Evolutionary conservation across 805 yeast genomes (phyloP).

Genomic region (Metschnikowia lunata): DNA sequence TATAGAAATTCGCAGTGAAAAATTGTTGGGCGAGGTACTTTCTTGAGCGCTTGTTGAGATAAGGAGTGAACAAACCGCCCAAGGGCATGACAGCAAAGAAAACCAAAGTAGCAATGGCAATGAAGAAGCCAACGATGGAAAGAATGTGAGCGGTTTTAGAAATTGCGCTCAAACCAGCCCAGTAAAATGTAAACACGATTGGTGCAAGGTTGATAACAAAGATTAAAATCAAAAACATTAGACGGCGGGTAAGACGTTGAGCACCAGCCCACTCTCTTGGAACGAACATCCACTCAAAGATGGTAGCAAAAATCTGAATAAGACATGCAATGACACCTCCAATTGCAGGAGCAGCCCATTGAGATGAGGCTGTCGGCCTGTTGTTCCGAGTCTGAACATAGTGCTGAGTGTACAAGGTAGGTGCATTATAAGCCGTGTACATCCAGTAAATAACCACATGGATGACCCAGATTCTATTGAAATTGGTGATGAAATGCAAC

Average conservation of each 20-base stretch:
- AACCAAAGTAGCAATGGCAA: conserved; percentile 76
- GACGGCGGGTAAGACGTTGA: conserved; percentile 87
- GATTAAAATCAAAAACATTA: conserved; percentile 65
- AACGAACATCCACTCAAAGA: conserved; percentile 92
- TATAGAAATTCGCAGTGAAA: conserved; percentile 87
- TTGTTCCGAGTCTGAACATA: conserved; percentile 80
- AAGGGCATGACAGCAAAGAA: conserved; percentile 94
- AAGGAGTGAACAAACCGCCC: conserved; percentile 93
- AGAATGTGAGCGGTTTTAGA: conserved; percentile 74
- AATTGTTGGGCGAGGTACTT: conserved; percentile 90
- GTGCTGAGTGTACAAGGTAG: conserved; percentile 82
- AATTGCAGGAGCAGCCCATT: conserved; percentile 90
- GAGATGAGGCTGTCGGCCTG: conserved; percentile 82
- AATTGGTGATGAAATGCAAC: conserved; percentile 69
- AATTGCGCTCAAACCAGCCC: conserved; percentile 61
- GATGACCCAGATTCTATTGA: conserved; percentile 90
- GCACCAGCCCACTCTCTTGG: conserved; percentile 99
- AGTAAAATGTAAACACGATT: conserved; percentile 76
- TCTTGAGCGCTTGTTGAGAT: conserved; percentile 82
- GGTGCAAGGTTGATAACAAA: conserved; percentile 78
- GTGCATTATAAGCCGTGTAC: conserved; percentile 90
- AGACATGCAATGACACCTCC: conserved; percentile 86
- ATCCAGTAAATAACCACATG: conserved; percentile 91
- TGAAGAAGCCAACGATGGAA: conserved; percentile 82
- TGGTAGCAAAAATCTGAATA: conserved; percentile 81